A percentile compares a stretch with the other conserved stretches of the same genome.
Evolutionary conservation across 768 basidiomycete genomes (phyloP).

Genomic region (Cystofilobasidium capitatum): DNA sequence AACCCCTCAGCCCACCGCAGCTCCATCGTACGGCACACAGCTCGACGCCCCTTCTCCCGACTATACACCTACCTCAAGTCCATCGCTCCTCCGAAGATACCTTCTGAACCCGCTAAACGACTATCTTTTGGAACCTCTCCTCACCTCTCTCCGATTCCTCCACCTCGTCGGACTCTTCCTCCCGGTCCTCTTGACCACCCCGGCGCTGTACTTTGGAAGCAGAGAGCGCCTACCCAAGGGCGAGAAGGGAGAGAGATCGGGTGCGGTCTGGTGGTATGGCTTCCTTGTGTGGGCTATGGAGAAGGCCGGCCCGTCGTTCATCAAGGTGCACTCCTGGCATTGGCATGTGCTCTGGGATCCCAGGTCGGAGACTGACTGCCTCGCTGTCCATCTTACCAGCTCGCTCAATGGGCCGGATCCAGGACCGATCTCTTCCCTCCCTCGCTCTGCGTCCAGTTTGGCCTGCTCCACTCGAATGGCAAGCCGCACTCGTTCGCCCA

Average conservation of each 20-base stretch:
- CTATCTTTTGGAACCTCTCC: slow-evolving; percentile 70
- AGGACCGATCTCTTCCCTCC: slow-evolving; percentile 87
- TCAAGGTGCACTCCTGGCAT: slow-evolving; percentile 55
- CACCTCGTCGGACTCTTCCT: slow-evolving; percentile 72
- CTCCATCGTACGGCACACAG: too few species aligned
- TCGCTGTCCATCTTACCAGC: slow-evolving; percentile 44
- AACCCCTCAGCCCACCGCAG: too few species aligned
- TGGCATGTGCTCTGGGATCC: neutral
- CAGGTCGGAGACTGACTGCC: neutral
- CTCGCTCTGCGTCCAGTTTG: slow-evolving; percentile 70
- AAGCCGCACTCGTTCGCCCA: slow-evolving; percentile 68
- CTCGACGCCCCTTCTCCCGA: too few species aligned
- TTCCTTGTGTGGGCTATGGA: slow-evolving; percentile 82
- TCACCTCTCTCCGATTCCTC: slow-evolving; percentile 72
- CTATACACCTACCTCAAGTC: too few species aligned
- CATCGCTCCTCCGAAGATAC: too few species aligned
- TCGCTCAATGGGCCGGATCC: slow-evolving; percentile 97
- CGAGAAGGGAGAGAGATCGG: slow-evolving; percentile 47
- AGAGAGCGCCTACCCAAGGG: slow-evolving; percentile 15
- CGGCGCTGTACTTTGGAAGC: slow-evolving; percentile 2
- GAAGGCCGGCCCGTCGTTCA: slow-evolving; percentile 89
- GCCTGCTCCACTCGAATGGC: slow-evolving; percentile 77
- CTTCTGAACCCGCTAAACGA: slow-evolving; percentile 26
- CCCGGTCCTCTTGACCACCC: slow-evolving; percentile 58
- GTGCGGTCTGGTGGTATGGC: slow-evolving; percentile 96